phyloP scores from a whole-genome alignment of 768 basidiomycete species.

The Tremella fuciformis region DNA sequence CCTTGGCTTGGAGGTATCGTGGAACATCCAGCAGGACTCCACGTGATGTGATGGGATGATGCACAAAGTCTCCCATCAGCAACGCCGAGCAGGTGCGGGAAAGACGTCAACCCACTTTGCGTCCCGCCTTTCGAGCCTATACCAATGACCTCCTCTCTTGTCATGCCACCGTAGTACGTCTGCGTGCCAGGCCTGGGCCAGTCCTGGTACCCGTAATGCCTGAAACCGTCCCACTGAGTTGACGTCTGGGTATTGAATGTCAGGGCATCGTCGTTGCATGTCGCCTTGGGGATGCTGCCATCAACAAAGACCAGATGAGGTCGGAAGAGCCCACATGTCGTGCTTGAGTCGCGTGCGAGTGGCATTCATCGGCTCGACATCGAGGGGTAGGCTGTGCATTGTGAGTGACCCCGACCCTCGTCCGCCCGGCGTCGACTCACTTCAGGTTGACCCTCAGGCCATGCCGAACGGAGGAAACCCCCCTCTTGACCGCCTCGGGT shows the following conservation, averaged over 20 bases:
- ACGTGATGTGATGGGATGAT: conserved; percentile 7
- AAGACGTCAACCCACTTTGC: no score
- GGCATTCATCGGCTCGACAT: background rate
- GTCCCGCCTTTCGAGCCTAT: background rate
- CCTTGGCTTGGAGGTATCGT: conserved; percentile 3
- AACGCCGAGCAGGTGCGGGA: no score
- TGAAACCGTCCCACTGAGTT: conserved; percentile 18
- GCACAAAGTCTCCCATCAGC: no score
- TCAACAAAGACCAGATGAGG: no score
- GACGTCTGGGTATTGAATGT: conserved; percentile 13
- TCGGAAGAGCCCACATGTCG: background rate
- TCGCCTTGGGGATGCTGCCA: no score
- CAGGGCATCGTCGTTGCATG: conserved; percentile 15
- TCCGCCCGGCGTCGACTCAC: conserved; percentile 8
- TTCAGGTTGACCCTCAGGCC: conserved; percentile 11
- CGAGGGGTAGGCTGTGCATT: no score
- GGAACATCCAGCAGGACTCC: conserved; percentile 15
- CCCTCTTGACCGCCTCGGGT: conserved; percentile 1
- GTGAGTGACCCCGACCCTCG: no score
- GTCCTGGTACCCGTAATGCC: conserved; percentile 13
- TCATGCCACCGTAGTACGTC: conserved; percentile 15
- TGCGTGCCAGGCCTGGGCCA: background rate
- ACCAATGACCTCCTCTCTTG: conserved; percentile 6
- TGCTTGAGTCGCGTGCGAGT: background rate
- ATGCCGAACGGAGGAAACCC: conserved; percentile 1